These are phyloP conservation scores for Magnusiomyces tetraspermus DNA, from an alignment of 1,139 yeast genomes.

Conservation along the genomic window DNA sequence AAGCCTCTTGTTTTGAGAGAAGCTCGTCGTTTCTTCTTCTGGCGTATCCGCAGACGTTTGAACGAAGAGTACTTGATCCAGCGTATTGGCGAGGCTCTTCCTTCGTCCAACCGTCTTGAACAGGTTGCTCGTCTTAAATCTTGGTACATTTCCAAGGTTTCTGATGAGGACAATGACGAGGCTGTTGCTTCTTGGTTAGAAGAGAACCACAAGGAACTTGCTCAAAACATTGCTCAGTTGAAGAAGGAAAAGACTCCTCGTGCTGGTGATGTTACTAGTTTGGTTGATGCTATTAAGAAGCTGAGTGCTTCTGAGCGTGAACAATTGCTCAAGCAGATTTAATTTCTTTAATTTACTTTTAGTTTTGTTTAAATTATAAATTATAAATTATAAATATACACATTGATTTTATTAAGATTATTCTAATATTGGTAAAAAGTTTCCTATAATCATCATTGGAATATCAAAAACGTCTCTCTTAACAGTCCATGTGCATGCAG, in stretches of 20 bases:
- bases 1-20: constrained; percentile 78
- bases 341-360: background rate
- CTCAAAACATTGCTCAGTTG: constrained; percentile 51
- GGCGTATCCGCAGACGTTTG: constrained; percentile 96
- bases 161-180: constrained; percentile 63
- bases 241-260: constrained; percentile 34
- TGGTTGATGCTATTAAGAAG: constrained; percentile 51
- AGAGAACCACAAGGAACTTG: constrained; percentile 57
- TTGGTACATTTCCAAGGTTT: constrained; percentile 64
- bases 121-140: constrained; percentile 79
- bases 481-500: constrained; percentile 86
- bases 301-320: constrained; percentile 55
- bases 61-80: constrained; percentile 82
- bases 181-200: constrained; percentile 84
- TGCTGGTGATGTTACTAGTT: constrained; percentile 35
- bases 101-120: constrained; percentile 61
- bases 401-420: background rate
- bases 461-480: constrained; percentile 82
- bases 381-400: background rate
- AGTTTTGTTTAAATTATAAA: background rate
- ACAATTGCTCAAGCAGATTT: constrained; percentile 33
- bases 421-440: constrained; percentile 25
- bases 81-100: constrained; percentile 58
- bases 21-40: constrained; percentile 93
- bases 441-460: constrained; percentile 96